phyloP scores from a whole-genome alignment of 148 eudicot species.

The Spergularia bocconei region DNA sequence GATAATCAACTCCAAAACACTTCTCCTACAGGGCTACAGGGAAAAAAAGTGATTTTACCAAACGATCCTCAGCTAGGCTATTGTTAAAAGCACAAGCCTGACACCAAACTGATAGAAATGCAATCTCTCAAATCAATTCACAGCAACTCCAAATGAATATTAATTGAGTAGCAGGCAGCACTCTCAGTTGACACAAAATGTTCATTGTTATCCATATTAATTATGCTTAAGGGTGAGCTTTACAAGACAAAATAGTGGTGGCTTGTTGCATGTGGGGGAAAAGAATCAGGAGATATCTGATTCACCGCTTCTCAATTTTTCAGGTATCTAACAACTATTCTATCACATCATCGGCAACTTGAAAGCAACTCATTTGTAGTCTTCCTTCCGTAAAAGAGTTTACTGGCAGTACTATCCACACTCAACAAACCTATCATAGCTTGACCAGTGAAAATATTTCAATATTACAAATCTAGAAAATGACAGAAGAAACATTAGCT shows the following conservation, averaged over 20 bases:
- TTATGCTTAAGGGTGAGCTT: not conserved
- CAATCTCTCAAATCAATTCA: not conserved
- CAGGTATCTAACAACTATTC: not conserved
- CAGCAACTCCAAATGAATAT: not conserved
- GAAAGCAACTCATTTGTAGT: not conserved
- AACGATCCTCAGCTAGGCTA: not conserved
- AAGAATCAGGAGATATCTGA: not conserved
- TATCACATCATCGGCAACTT: not conserved
- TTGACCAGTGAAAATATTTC: too few species aligned
- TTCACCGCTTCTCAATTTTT: not conserved
- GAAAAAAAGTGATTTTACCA: not conserved
- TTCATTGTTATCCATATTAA: not conserved
- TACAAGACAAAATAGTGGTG: not conserved
- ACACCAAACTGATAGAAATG: not conserved
- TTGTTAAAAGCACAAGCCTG: not conserved
- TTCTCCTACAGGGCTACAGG: not conserved
- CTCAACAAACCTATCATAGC: not conserved
- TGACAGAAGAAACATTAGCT: too few species aligned
- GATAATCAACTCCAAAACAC: not conserved
- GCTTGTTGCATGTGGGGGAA: not conserved
- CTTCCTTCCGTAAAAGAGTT: too few species aligned
- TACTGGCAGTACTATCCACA: too few species aligned
- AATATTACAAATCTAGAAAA: too few species aligned
- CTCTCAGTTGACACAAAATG: not conserved
- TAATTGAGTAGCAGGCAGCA: not conserved